Evolutionary conservation across 441 rosid species (phyloP).

Genomic region (Flueggea neowawraea): DNA sequence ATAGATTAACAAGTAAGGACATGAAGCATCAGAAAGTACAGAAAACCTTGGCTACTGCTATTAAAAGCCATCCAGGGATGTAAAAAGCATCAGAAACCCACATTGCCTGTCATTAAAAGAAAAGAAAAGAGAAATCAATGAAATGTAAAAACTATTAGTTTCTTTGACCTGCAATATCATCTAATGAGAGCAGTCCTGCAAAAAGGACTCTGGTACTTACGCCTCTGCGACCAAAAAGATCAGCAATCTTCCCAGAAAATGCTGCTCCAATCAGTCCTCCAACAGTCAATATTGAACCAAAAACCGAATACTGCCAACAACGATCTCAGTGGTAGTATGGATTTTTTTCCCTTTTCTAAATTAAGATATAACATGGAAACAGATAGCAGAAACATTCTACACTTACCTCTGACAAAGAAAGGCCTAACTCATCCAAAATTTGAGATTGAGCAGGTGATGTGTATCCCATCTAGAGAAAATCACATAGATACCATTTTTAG

Average conservation of each 20-base stretch:
- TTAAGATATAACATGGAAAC: too few species aligned
- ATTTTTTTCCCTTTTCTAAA: too few species aligned
- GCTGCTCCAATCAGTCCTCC: conserved; percentile 71
- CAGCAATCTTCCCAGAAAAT: conserved; percentile 56
- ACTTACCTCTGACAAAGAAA: conserved; percentile 39
- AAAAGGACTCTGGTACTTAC: conserved; percentile 14
- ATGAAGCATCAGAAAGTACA: not conserved
- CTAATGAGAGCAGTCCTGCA: too few species aligned
- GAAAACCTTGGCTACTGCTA: conserved; percentile 39
- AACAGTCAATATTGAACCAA: conserved; percentile 63
- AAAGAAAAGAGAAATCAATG: not conserved
- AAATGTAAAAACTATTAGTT: too few species aligned
- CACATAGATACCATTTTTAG: too few species aligned
- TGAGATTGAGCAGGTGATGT: conserved; percentile 65
- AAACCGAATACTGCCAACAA: conserved; percentile 59
- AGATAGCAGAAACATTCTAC: conserved; percentile 11
- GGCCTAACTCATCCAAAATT: conserved; percentile 45
- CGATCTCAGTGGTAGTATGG: too few species aligned
- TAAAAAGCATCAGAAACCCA: conserved; percentile 45
- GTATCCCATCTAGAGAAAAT: conserved; percentile 40
- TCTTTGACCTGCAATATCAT: too few species aligned
- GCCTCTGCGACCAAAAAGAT: conserved; percentile 58
- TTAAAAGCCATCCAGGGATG: conserved; percentile 57
- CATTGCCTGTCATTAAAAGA: conserved; percentile 51
- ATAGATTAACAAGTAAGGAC: too few species aligned